These are phyloP conservation scores for Medicago arabica DNA, from an alignment of 306 rosid species.

Conservation along the genomic window DNA sequence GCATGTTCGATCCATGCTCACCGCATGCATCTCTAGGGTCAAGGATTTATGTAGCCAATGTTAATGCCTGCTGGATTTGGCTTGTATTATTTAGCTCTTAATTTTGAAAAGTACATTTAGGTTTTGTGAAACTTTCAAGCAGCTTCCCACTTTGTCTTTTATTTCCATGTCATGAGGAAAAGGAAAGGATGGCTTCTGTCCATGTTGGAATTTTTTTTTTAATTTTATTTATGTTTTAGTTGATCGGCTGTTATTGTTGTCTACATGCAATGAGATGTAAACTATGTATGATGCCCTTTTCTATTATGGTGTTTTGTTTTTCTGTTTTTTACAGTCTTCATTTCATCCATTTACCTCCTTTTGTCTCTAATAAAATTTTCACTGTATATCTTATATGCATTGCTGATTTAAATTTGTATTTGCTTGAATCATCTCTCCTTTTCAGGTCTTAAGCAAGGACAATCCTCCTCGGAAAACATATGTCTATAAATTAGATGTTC, in stretches of 20 bases:
- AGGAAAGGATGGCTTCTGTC: constrained; percentile 1
- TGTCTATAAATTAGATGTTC: constrained; percentile 74
- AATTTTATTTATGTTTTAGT: neutral
- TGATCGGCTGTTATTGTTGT: constrained; percentile 4
- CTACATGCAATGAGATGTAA: constrained; percentile 6
- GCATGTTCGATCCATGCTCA: constrained; percentile 80
- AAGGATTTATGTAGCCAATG: constrained; percentile 31
- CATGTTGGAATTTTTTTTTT: neutral
- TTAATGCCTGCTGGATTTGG: constrained; percentile 24
- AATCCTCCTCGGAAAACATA: constrained; percentile 83
- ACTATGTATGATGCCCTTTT: constrained; percentile 6
- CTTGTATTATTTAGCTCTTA: constrained; percentile 24
- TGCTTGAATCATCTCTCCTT: constrained; percentile 44
- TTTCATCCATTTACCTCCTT: constrained; percentile 11
- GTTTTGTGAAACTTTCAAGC: constrained; percentile 16
- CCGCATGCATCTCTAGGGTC: constrained; percentile 58
- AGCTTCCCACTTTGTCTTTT: neutral
- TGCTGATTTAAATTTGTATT: constrained; percentile 30
- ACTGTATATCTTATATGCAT: neutral
- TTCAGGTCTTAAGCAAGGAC: constrained; percentile 92
- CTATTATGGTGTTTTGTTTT: neutral
- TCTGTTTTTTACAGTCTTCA: constrained; percentile 5
- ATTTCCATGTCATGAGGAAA: constrained; percentile 30
- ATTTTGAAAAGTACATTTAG: constrained; percentile 18
- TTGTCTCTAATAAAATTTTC: constrained; percentile 5